Percentiles rank a stretch among this genome's conserved stretches.
Evolutionary conservation across 345 rosid genomes (phyloP).

Genomic region (Salix viminalis): DNA sequence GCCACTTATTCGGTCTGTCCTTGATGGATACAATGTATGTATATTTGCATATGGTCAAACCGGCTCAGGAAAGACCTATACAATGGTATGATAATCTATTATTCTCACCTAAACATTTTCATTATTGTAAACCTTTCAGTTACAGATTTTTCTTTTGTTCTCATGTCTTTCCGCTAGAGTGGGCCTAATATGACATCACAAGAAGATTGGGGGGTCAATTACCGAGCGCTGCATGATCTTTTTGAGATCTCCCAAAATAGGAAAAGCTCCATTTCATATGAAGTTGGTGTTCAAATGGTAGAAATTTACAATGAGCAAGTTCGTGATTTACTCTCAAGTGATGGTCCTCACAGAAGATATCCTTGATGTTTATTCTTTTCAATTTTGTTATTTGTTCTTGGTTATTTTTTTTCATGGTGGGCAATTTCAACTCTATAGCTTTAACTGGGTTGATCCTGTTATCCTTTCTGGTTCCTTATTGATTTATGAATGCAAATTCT

Average conservation of each 20-base stretch:
- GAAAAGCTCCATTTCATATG: conserved; percentile 61
- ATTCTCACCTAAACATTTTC: background rate
- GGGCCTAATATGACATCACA: conserved; percentile 72
- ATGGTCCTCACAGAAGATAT: conserved; percentile 78
- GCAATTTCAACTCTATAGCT: background rate
- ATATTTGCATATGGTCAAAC: conserved; percentile 99
- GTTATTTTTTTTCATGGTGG: background rate
- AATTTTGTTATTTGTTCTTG: background rate
- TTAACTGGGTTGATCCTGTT: background rate
- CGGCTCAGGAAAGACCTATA: conserved; percentile 98
- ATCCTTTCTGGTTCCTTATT: background rate
- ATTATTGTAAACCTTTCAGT: background rate
- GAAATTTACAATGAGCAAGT: conserved; percentile 99
- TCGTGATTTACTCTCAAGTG: conserved; percentile 74
- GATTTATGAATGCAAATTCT: background rate
- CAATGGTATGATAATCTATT: conserved; percentile 56
- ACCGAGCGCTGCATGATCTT: conserved; percentile 87
- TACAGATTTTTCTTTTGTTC: background rate
- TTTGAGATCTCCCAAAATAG: conserved; percentile 75
- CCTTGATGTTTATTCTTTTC: conserved; percentile 39
- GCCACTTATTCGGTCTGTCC: conserved; percentile 88
- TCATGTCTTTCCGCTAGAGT: conserved; percentile 42
- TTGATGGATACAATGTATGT: conserved; percentile 93
- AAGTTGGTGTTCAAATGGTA: conserved; percentile 96
- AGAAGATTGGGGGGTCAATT: conserved; percentile 98